phyloP scores from a whole-genome alignment of 495 filamentous ascomycete species.

The Lasiosphaeria ovina region DNA sequence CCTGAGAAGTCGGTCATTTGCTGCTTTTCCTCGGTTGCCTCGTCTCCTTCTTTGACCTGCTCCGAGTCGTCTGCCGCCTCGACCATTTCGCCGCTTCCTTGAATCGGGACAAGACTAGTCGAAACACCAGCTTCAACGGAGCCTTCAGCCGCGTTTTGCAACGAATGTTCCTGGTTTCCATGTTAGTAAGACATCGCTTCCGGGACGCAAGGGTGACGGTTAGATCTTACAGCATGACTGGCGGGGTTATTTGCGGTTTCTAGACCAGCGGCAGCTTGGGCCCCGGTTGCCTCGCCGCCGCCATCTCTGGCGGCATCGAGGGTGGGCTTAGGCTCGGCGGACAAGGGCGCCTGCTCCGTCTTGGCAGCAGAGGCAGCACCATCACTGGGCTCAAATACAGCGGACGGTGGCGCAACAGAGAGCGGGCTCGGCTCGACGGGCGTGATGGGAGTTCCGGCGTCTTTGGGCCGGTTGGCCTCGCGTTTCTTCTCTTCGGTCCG shows the following conservation, averaged over 20 bases:
- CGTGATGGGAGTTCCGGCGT: conserved; percentile 40
- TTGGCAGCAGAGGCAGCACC: not conserved
- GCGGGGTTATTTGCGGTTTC: not conserved
- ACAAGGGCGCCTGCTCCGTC: too few species aligned
- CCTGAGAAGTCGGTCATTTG: conserved; percentile 28
- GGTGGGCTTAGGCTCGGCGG: conserved; percentile 1
- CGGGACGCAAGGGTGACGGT: not conserved
- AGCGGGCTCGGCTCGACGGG: conserved; percentile 37
- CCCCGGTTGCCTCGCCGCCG: conserved; percentile 8
- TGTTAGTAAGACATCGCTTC: conserved; percentile 14
- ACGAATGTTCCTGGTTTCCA: conserved; percentile 13
- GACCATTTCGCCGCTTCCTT: conserved; percentile 21
- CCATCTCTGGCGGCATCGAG: conserved; percentile 17
- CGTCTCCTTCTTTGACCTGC: conserved; percentile 30
- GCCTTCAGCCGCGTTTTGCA: conserved; percentile 7
- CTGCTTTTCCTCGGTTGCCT: conserved; percentile 32
- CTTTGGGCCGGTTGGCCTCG: conserved; percentile 55
- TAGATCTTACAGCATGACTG: conserved; percentile 12
- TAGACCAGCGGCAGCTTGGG: not conserved
- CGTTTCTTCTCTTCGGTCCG: conserved; percentile 85
- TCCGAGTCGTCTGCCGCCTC: conserved; percentile 24
- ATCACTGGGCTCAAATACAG: conserved; percentile 12
- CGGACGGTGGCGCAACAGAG: conserved; percentile 21
- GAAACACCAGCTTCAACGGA: conserved; percentile 7
- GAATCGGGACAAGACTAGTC: conserved; percentile 8